Percentiles rank a stretch among this genome's conserved stretches.
These are phyloP conservation scores for Capsella bursapastoris DNA, from an alignment of 345 rosid genomes.

Conservation along the genomic window DNA sequence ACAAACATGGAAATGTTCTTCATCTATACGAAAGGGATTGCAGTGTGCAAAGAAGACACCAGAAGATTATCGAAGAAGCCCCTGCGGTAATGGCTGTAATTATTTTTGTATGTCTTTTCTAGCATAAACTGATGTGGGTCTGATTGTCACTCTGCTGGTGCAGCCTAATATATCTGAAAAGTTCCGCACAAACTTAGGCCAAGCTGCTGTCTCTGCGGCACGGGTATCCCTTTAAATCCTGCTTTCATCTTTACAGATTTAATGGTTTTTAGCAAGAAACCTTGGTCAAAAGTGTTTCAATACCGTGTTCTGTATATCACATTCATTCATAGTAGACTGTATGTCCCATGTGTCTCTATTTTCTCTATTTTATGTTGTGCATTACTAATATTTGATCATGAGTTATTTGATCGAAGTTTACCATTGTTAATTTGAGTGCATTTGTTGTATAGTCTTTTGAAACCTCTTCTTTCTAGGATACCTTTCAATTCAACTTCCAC, in stretches of 20 bases:
- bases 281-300: not conserved
- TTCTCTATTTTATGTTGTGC: not conserved
- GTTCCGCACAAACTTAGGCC: slow-evolving; percentile 73
- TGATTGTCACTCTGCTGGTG: slow-evolving; percentile 46
- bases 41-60: slow-evolving; percentile 96
- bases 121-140: slow-evolving; percentile 26
- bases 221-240: slow-evolving; percentile 55
- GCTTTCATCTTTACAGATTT: slow-evolving; percentile 7
- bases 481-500: slow-evolving; percentile 40
- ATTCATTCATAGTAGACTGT: not conserved
- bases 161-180: slow-evolving; percentile 83
- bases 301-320: not conserved
- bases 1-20: slow-evolving; percentile 76
- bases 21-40: slow-evolving; percentile 94
- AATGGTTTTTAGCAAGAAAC: not conserved
- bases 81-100: slow-evolving; percentile 76
- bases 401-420: slow-evolving; percentile 4
- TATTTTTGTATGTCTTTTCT: slow-evolving; percentile 32
- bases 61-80: slow-evolving; percentile 99
- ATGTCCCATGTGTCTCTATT: slow-evolving; percentile 3
- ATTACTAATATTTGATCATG: slow-evolving; percentile 11
- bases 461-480: slow-evolving; percentile 38
- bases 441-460: slow-evolving; percentile 28
- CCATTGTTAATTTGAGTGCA: slow-evolving; percentile 19
- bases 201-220: slow-evolving; percentile 94